Base-by-base conservation (phyloP, 2,329 filamentous ascomycete species). In the Diaporthe capsici region DNA sequence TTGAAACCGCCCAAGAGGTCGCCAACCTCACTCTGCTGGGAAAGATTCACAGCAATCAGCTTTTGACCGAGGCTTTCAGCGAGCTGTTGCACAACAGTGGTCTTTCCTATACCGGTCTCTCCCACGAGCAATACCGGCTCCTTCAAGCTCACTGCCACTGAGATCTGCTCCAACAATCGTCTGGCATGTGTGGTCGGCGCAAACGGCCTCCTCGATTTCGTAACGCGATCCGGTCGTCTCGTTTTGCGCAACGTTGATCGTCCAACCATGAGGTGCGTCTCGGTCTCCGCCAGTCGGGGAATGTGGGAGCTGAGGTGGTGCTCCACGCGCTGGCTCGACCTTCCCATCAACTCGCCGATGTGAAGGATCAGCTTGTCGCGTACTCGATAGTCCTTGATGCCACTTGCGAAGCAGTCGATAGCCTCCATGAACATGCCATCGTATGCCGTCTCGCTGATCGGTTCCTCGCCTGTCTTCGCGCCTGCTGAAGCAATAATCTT, bases 101-200 rank as follows among this genome's bases (percentile, higher is more conserved):
- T 99, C 85, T 99, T 99, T 80, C 97, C 97, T 70, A 98, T 98
- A 87, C 97, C 97, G 10, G 97, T 99, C 86, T 99, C 97, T 82
- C 97, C 97, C n/a, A 99, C 97, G 39, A 99, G 91, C 25, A 99
- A 86, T 1, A 98, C 91, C 5, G 97, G 95, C 81, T 99, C 97
- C n/a, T 91, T 90, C 80, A 95, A 91, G 77, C 94, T 92, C 8
- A 98, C 91, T 1, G 95, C 94, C 51, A 95, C 92, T 1, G 94
- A 92, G 73, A 98, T 94, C 82, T 97, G 95, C 82, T 99, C 97
- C 70, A 99, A 90, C 17, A 98, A 88, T 77, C 93, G 91, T 78
- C 95, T 91, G 0, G 96, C 96, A 78, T 98, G 94, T 31, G 91
- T 92, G 28, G 97, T 98, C 49, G 94, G 95, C 6, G 97, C 97